Conservation (phyloP, 108 stramenopile genomes). For the Aurantiochytrium sp. region DNA sequence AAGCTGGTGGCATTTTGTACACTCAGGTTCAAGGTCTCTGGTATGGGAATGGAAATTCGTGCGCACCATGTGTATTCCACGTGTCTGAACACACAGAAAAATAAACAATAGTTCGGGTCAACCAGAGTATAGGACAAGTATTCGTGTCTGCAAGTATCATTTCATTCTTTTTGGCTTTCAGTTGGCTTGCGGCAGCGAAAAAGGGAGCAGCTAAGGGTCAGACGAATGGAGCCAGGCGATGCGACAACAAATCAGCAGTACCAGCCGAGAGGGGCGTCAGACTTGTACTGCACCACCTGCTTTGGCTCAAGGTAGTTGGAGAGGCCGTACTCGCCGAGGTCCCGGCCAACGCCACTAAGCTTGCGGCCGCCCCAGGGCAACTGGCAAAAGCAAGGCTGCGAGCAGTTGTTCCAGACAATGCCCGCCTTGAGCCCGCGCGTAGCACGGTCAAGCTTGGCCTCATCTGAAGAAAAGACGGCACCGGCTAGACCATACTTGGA, state of each 20-base stretch:
- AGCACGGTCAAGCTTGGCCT: conserved; percentile 59
- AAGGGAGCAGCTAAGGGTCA: too few species aligned
- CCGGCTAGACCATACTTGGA: conserved; percentile 70
- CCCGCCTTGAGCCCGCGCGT: conserved; percentile 60
- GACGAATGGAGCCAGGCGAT: too few species aligned
- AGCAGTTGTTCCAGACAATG: conserved; percentile 63
- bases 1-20: too few species aligned
- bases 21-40: too few species aligned
- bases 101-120: too few species aligned
- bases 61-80: too few species aligned
- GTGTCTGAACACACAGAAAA: too few species aligned
- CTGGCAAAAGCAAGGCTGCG: conserved; percentile 46
- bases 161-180: neutral
- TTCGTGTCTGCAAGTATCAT: neutral
- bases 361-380: conserved; percentile 56
- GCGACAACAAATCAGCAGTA: neutral
- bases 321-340: conserved; percentile 35
- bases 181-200: too few species aligned
- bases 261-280: neutral
- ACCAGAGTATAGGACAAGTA: too few species aligned
- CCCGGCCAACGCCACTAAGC: conserved; percentile 36
- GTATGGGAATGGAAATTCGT: too few species aligned
- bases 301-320: conserved; percentile 34
- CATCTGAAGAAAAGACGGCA: conserved; percentile 66
- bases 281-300: neutral